These are phyloP conservation scores for Lecanosticta acicola DNA, from an alignment of 2,329 filamentous ascomycete species.

Conservation along the genomic window DNA sequence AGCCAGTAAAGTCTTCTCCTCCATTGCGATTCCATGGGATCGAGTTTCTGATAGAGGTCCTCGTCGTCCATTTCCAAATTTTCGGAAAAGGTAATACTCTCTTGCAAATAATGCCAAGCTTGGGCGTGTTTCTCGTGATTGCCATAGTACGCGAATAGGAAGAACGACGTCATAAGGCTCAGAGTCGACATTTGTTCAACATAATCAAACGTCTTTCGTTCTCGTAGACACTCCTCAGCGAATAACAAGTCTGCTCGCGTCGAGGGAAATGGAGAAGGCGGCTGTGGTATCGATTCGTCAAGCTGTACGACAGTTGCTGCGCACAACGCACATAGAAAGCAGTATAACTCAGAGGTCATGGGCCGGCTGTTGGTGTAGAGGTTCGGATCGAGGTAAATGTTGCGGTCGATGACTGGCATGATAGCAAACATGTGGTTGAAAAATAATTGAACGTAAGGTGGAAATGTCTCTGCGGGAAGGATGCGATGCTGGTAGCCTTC, in stretches of 20 bases:
- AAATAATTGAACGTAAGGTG: conserved; percentile 33
- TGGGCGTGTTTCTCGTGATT: conserved; percentile 31
- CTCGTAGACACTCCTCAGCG: conserved; percentile 31
- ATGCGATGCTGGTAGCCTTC: conserved; percentile 19
- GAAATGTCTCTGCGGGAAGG: conserved; percentile 25
- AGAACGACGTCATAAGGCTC: conserved; percentile 34
- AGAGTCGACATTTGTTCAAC: conserved; percentile 27
- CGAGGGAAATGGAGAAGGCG: conserved; percentile 22
- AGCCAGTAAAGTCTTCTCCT: conserved; percentile 33
- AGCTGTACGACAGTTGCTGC: conserved; percentile 33
- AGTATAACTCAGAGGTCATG: conserved; percentile 28
- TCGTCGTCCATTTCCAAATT: conserved; percentile 33
- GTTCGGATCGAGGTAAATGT: conserved; percentile 26
- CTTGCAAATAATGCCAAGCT: conserved; percentile 34
- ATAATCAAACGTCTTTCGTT: conserved; percentile 29
- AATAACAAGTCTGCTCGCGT: conserved; percentile 30
- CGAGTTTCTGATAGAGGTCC: conserved; percentile 27
- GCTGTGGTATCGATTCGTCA: conserved; percentile 29
- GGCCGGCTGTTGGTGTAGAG: conserved; percentile 21
- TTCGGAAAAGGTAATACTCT: conserved; percentile 32
- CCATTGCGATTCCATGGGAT: conserved; percentile 32
- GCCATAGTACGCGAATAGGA: conserved; percentile 34
- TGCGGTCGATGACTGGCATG: conserved; percentile 33
- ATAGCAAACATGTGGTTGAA: conserved; percentile 34
- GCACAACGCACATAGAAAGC: conserved; percentile 31